phyloP scores from a whole-genome alignment of 768 basidiomycete genomes.

The Hemileccinum impolitum region DNA sequence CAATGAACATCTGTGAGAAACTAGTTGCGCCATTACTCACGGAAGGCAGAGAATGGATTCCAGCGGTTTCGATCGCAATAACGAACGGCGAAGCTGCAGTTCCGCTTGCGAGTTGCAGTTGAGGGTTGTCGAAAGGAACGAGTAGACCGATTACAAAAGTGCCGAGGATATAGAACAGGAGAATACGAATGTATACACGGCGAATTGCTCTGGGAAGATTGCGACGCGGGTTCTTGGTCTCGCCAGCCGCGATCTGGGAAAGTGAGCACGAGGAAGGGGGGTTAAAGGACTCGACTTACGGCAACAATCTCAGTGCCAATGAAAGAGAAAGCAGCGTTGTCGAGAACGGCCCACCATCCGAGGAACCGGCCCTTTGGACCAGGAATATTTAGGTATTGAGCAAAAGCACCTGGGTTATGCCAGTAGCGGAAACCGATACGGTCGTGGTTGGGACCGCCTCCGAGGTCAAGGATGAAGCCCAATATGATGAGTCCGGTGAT shows the following conservation, averaged over 20 bases:
- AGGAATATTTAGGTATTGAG: constrained; percentile 57
- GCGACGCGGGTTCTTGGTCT: constrained; percentile 81
- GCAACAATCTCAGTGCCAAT: constrained; percentile 96
- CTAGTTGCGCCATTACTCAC: constrained; percentile 38
- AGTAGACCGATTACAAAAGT: constrained; percentile 80
- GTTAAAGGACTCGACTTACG: constrained; percentile 38
- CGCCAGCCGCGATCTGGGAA: constrained; percentile 77
- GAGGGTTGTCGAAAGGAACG: constrained; percentile 64
- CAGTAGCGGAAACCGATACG: constrained; percentile 63
- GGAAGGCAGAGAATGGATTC: constrained; percentile 83
- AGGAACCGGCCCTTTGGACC: constrained; percentile 79
- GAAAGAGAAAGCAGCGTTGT: constrained; percentile 89
- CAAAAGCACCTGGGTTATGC: constrained; percentile 88
- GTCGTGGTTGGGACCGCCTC: constrained; percentile 83
- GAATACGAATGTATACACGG: constrained; percentile 71
- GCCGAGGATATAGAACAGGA: constrained; percentile 72
- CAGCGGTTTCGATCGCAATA: constrained; percentile 80
- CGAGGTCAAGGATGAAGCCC: constrained; percentile 78
- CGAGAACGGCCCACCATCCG: constrained; percentile 66
- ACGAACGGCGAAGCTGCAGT: constrained; percentile 85
- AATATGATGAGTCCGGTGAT: constrained; percentile 69
- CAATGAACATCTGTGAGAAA: background rate
- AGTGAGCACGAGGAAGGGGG: constrained; percentile 1
- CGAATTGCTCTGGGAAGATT: constrained; percentile 57
- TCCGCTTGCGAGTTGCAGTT: constrained; percentile 48